Base-by-base conservation (phyloP, 2,329 filamentous ascomycete genomes). In the Hypoxylon sp. region DNA sequence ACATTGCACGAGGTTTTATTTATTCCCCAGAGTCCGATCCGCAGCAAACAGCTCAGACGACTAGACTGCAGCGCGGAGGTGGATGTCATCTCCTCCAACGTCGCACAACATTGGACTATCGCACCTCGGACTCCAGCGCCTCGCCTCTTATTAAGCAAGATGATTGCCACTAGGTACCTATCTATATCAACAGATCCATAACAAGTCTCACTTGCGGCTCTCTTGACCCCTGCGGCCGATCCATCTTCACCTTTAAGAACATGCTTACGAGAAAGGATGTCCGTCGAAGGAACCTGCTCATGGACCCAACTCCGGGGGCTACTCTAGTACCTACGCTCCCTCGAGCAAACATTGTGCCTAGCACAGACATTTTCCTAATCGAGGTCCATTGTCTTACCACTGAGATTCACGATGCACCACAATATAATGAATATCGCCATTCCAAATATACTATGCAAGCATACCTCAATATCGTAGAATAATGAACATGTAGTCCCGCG, bases 331-430 rank as follows among this genome's bases (percentile, higher is more conserved):
- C 84, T 0, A 80, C 79, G 11, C 82, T 84, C 70, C 77, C 90
- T 12, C 87, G 90, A 79, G 87, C 87, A 38, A 90, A 90, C 69
- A 79, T n/a, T n/a, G n/a, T n/a, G n/a, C n/a, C n/a, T n/a, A n/a
- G n/a, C 73, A 87, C 87, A 11, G 53, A 77, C 16, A 85, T 89
- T 73, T 90, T 89, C 74, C 81, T 83, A 11, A 26, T 26, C 24
- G 24, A 26, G 24, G 6, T 26, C 24, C n/a, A n/a, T n/a, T n/a
- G n/a, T n/a, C n/a, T n/a, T n/a, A n/a, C n/a, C n/a, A n/a, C n/a
- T n/a, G n/a, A n/a, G n/a, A n/a, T n/a, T n/a, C n/a, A n/a, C n/a
- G n/a, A n/a, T n/a, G n/a, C n/a, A n/a, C n/a, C n/a, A n/a, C n/a
- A n/a, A n/a, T n/a, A n/a, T 26, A 26, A 26, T 26, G 24, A 3